These are phyloP conservation scores for Aspergillus funiculosus DNA, from an alignment of 495 filamentous ascomycete genomes.

Conservation along the genomic window DNA sequence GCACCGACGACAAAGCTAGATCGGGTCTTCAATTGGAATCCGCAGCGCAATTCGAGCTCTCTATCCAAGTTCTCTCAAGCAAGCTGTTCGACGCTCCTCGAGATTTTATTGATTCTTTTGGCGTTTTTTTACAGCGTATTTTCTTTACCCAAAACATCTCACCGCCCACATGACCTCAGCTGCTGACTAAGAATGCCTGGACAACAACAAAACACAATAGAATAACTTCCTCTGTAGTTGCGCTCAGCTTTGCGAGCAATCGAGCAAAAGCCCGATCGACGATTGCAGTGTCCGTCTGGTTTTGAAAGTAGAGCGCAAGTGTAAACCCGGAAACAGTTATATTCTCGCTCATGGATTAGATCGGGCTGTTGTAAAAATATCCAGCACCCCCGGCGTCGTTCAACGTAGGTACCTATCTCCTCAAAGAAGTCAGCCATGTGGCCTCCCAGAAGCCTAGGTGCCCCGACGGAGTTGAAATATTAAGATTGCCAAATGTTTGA, in stretches of 20 bases:
- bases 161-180: slow-evolving; percentile 21
- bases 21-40: slow-evolving; percentile 1
- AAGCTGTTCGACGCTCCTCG: neutral
- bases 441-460: slow-evolving; percentile 30
- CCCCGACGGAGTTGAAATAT: slow-evolving; percentile 20
- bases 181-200: slow-evolving; percentile 1
- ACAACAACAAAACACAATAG: slow-evolving; percentile 27
- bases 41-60: too few relatives aligned
- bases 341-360: slow-evolving; percentile 14
- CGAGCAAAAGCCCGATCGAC: slow-evolving; percentile 19
- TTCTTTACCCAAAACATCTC: slow-evolving; percentile 3
- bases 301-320: slow-evolving; percentile 22
- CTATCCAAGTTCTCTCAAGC: too few relatives aligned
- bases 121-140: slow-evolving; percentile 11
- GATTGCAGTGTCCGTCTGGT: slow-evolving; percentile 18
- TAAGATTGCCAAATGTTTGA: too few relatives aligned
- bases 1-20: neutral
- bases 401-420: slow-evolving; percentile 25
- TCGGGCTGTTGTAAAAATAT: slow-evolving; percentile 33
- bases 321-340: slow-evolving; percentile 15
- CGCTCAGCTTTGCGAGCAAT: slow-evolving; percentile 15
- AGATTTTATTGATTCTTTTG: slow-evolving; percentile 4
- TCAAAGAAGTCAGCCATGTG: slow-evolving; percentile 28
- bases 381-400: slow-evolving; percentile 32
- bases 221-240: slow-evolving; percentile 23